Evolutionary conservation across 257 asterid genomes (phyloP).

Genomic region (Fraxinus excelsior): DNA sequence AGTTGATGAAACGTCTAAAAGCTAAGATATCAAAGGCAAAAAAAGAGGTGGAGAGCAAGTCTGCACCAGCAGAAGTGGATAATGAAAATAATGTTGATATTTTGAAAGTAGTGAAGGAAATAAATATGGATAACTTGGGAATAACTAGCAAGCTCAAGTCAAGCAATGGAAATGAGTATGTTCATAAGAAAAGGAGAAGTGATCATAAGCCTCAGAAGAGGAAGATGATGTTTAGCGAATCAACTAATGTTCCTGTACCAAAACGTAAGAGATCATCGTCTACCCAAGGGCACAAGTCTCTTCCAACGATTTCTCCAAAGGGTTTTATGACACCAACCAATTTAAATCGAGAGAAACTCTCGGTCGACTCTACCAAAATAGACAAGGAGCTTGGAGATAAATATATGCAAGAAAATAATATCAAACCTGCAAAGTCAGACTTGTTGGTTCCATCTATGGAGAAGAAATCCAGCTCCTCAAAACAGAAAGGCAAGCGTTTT

Average conservation of each 20-base stretch:
- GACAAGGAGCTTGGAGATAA: constrained; percentile 58
- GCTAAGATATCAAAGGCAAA: constrained; percentile 83
- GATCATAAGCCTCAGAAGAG: constrained; percentile 56
- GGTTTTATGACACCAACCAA: constrained; percentile 41
- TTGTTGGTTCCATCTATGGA: constrained; percentile 44
- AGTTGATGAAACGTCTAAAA: constrained; percentile 83
- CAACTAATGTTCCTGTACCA: constrained; percentile 68
- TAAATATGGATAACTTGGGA: constrained; percentile 61
- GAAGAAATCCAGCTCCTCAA: constrained; percentile 49
- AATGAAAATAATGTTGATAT: constrained; percentile 68
- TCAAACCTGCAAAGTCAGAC: constrained; percentile 57
- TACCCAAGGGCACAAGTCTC: constrained; percentile 54
- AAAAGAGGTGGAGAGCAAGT: constrained; percentile 65
- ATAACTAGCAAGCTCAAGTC: constrained; percentile 61
- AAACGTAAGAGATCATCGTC: constrained; percentile 81
- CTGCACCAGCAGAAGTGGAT: constrained; percentile 45
- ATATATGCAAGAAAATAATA: constrained; percentile 39
- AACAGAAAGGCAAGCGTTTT: constrained; percentile 63
- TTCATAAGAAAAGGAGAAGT: constrained; percentile 43
- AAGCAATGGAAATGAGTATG: constrained; percentile 64
- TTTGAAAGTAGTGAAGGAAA: constrained; percentile 83
- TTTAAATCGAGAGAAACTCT: constrained; percentile 32
- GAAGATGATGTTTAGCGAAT: constrained; percentile 49
- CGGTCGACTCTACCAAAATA: constrained; percentile 42
- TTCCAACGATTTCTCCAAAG: constrained; percentile 35